phyloP scores from a whole-genome alignment of 805 yeast species.

The Wickerhamomyces chambardii region DNA sequence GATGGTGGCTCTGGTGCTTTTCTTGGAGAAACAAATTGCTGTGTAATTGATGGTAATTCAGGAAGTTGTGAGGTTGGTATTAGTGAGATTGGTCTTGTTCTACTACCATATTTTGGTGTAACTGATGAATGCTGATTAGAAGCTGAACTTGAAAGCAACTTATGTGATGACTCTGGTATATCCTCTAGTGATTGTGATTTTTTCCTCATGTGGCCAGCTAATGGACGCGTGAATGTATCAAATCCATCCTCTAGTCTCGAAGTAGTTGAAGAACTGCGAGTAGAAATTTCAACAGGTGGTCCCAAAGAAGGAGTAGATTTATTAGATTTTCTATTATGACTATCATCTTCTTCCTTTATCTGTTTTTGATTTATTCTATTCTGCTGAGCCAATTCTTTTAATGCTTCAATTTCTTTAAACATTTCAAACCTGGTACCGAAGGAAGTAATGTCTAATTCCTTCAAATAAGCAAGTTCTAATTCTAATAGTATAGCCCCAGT shows the following conservation, averaged over 20 bases:
- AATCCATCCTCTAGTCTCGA: conserved; percentile 6
- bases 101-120: not conserved
- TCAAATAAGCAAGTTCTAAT: conserved; percentile 75
- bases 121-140: conserved; percentile 1
- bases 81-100: conserved; percentile 8
- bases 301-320: not conserved
- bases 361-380: not conserved
- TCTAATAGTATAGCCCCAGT: conserved; percentile 82
- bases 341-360: no score
- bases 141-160: not conserved
- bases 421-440: conserved; percentile 95
- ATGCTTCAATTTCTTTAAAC: conserved; percentile 76
- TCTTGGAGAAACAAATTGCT: conserved; percentile 55
- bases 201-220: conserved; percentile 33
- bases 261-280: no score
- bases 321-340: not conserved
- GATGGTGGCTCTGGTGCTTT: conserved; percentile 66
- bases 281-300: conserved; percentile 6
- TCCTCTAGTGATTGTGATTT: conserved; percentile 45
- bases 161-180: conserved; percentile 12
- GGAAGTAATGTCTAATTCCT: conserved; percentile 84
- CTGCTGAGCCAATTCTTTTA: conserved; percentile 22
- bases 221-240: conserved; percentile 13
- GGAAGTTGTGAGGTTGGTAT: conserved; percentile 13
- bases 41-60: conserved; percentile 10